Evolutionary conservation across 352 stramenopile genomes (phyloP).

Genomic region (Plasmopara muralis): DNA sequence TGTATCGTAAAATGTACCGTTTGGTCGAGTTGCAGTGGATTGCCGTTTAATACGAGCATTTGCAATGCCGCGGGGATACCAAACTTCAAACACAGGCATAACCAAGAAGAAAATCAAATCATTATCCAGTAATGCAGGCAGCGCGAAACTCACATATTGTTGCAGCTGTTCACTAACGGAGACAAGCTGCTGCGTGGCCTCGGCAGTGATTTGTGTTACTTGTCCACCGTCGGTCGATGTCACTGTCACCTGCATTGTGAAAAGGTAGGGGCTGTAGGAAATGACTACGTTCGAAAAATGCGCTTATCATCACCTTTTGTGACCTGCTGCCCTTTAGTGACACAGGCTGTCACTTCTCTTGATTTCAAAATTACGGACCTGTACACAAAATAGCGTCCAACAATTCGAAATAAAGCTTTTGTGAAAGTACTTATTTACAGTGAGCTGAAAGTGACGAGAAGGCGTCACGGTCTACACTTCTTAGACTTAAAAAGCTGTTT

Average conservation of each 20-base stretch:
- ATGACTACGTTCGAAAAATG: constrained; percentile 4
- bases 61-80: constrained; percentile 45
- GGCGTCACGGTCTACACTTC: too few species aligned
- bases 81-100: constrained; percentile 36
- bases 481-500: too few species aligned
- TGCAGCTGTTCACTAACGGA: constrained; percentile 42
- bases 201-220: constrained; percentile 45
- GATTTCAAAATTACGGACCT: too few species aligned
- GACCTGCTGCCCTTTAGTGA: neutral
- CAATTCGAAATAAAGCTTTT: too few species aligned
- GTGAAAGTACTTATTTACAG: too few species aligned
- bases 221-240: constrained; percentile 55
- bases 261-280: neutral
- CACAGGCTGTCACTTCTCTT: neutral
- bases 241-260: constrained; percentile 52
- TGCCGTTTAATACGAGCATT: constrained; percentile 59
- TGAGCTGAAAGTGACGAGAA: too few species aligned
- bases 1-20: constrained; percentile 29
- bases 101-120: constrained; percentile 2
- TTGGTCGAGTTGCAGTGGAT: constrained; percentile 39
- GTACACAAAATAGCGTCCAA: too few species aligned
- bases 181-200: constrained; percentile 40
- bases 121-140: neutral
- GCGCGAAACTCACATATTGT: constrained; percentile 31
- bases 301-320: constrained; percentile 1